Conservation (phyloP, 352 stramenopile species). For the Phytophthora chlamydospora region DNA sequence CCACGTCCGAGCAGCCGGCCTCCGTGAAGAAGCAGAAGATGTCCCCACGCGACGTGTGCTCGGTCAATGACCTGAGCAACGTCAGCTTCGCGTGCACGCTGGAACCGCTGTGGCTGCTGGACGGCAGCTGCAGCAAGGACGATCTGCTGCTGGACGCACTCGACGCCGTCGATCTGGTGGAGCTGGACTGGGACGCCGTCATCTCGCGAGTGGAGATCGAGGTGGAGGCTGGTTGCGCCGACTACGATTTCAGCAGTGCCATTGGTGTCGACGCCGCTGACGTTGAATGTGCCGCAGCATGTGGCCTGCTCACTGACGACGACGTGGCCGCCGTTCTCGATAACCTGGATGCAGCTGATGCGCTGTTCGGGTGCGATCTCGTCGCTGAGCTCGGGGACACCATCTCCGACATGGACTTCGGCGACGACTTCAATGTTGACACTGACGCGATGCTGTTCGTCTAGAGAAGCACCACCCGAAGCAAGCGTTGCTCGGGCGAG, state of each 20-base stretch:
- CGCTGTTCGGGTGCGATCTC: conserved; percentile 10
- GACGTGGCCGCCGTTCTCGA: conserved; percentile 15
- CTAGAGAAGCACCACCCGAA: background rate
- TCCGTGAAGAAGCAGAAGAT: conserved; percentile 22
- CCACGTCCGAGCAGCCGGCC: background rate
- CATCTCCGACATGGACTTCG: background rate
- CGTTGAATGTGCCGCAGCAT: background rate
- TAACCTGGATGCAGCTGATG: background rate
- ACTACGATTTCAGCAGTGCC: background rate
- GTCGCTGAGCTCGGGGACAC: conserved; percentile 10
- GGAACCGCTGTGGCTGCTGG: conserved; percentile 8
- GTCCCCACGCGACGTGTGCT: conserved; percentile 21
- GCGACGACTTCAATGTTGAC: no score
- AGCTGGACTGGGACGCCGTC: conserved; percentile 25
- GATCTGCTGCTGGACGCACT: conserved; percentile 15
- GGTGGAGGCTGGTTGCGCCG: background rate
- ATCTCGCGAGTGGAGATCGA: background rate
- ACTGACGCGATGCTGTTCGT: background rate
- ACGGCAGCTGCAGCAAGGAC: conserved; percentile 1
- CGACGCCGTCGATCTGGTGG: conserved; percentile 19
- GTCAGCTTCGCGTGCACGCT: background rate
- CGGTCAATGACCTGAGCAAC: conserved; percentile 4
- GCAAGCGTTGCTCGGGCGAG: no score
- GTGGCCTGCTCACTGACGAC: conserved; percentile 7
- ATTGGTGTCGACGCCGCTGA: background rate